Conservation (phyloP, 139 green algal species). For the Limnomonas spitsbergensis region DNA sequence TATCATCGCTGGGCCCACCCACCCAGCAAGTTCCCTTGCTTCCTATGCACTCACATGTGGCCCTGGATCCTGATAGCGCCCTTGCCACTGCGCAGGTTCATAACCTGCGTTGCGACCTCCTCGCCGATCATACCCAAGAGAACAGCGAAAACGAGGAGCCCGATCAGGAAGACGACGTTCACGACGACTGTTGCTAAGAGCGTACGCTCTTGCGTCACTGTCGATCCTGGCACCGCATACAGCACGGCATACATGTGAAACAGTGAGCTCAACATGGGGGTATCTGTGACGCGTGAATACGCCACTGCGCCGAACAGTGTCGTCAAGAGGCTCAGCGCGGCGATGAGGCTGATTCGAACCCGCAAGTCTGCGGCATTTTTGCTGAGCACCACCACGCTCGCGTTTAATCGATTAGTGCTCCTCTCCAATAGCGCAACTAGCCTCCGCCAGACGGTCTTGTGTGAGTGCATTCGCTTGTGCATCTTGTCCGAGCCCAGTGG, state of each 20-base stretch:
- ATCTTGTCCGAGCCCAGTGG: too few species aligned
- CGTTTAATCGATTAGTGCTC: too few species aligned
- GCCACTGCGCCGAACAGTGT: neutral
- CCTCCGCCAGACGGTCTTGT: too few species aligned
- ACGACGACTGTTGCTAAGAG: neutral
- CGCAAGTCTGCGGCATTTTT: neutral
- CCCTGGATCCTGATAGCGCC: neutral
- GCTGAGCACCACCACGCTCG: neutral
- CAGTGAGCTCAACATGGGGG: neutral
- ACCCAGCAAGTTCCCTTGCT: too few species aligned
- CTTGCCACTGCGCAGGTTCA: constrained; percentile 8
- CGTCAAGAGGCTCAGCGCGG: neutral
- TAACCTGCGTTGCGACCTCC: constrained; percentile 7
- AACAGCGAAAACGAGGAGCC: constrained; percentile 12
- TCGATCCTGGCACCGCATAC: neutral
- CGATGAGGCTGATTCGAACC: neutral
- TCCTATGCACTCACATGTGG: constrained; percentile 16
- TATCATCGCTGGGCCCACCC: too few species aligned
- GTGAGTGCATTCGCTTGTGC: too few species aligned
- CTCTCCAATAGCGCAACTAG: too few species aligned
- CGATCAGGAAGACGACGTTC: constrained; percentile 7
- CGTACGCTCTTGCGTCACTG: neutral
- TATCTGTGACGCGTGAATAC: neutral
- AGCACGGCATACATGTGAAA: neutral
- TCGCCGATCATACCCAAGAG: constrained; percentile 15